Evolutionary conservation across 331 rosid genomes (phyloP).

Genomic region (Rosa hybrid): DNA sequence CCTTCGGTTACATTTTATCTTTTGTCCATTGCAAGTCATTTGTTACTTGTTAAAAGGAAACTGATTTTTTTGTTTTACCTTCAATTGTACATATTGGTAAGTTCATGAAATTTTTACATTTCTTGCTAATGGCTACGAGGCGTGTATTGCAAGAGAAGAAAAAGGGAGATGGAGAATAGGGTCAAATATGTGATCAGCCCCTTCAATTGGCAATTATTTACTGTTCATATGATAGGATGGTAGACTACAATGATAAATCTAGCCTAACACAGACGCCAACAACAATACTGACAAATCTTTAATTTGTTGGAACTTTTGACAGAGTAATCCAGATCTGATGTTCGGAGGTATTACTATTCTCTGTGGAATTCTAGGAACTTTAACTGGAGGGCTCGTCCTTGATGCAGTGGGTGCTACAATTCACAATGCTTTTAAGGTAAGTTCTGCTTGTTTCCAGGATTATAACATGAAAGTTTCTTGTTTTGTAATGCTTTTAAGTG

Average conservation of each 20-base stretch:
- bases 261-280: neutral
- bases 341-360: conserved; percentile 85
- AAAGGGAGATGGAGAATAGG: neutral
- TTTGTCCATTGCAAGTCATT: conserved; percentile 20
- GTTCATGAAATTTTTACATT: neutral
- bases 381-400: conserved; percentile 83
- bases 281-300: conserved; percentile 12
- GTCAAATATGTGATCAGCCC: neutral
- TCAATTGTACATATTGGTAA: neutral
- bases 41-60: conserved; percentile 3
- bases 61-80: neutral
- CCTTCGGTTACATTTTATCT: conserved; percentile 5
- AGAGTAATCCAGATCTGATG: conserved; percentile 81
- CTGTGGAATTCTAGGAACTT: conserved; percentile 84
- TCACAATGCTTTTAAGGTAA: conserved; percentile 85
- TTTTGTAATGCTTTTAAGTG: neutral
- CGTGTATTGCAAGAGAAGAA: neutral
- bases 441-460: conserved; percentile 27
- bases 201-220: neutral
- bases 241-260: neutral
- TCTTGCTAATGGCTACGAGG: neutral
- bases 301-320: conserved; percentile 33
- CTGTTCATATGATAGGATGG: conserved; percentile 11
- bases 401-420: conserved; percentile 76
- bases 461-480: neutral